Evolutionary conservation across 768 basidiomycete species (phyloP).

Genomic region (Lepiota venenata): DNA sequence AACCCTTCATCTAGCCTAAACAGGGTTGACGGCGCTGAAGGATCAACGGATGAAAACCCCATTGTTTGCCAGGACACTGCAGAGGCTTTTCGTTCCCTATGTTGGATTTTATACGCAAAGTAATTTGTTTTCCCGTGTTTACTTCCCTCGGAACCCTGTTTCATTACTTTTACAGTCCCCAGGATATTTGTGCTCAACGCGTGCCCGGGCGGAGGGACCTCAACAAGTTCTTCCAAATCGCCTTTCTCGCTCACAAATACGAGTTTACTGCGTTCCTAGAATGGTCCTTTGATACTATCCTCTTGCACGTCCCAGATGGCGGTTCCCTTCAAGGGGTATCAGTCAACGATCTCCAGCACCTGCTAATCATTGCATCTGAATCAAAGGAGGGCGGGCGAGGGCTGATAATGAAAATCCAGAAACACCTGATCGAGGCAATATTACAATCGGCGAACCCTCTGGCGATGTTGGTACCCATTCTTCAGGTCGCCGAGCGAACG

Average conservation of each 20-base stretch:
- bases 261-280: not conserved
- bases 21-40: not conserved
- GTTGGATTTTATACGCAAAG: slow-evolving; percentile 19
- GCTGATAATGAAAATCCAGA: not conserved
- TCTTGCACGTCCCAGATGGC: not conserved
- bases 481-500: not conserved
- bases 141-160: not conserved
- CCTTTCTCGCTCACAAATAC: not conserved
- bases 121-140: not conserved
- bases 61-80: slow-evolving; percentile 6
- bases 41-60: not conserved
- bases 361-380: not conserved
- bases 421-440: not conserved
- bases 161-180: not conserved
- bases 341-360: not conserved
- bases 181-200: not conserved
- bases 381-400: not conserved
- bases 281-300: not conserved
- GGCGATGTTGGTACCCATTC: not conserved
- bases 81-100: slow-evolving; percentile 17
- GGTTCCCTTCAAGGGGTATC: not conserved
- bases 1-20: not conserved
- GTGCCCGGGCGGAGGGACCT: not conserved
- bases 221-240: not conserved
- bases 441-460: not conserved